Base-by-base conservation (phyloP, 2,329 filamentous ascomycete genomes). In the Penicillium sp. region DNA sequence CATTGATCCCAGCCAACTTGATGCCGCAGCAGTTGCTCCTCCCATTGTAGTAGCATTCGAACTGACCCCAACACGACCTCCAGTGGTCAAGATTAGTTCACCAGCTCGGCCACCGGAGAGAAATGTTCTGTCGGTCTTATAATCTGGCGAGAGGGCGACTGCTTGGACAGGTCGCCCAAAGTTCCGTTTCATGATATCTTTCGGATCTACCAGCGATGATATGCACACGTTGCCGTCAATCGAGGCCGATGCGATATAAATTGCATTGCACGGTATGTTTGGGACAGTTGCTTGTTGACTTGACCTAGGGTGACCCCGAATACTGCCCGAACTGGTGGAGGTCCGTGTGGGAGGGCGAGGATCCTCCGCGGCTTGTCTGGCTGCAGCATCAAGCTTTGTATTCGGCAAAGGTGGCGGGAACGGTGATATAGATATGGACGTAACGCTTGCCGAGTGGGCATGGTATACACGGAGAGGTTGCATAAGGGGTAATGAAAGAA, bases 161-260 rank as follows among this genome's bases (percentile, higher is more conserved):
- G 92, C 88, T 69, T 97, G 92, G 3, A 99, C 87, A 0, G 96
- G 96, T 4, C 96, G 86, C 1, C 91, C 92, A 77, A 98, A 99
- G 72, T 97, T 97, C 27, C 95, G 88, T 27, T 98, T 77, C 57
- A 92, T 88, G 2, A 97, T 92, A 76, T 99, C 95, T 68, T 92
- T 96, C 37, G 89, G 78, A 69, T 99, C 93, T 21, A 95, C 78
- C 21, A 99, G 78, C 1, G 92, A 96, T 57, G 92, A 88, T 1
- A 99, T 86, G 67, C 95, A 98, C 14, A 99, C 91, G 70, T 97
- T 93, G 19, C 95, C 96, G 73, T 99, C 95, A 70, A 96, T 91
- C 0, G 95, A 98, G 0, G 95, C 92, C 1, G 93, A 96, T 1
- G 90, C 93, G 64, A 99, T 90, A 72, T 95, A 91, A 42, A 99